phyloP scores from a whole-genome alignment of 23 red algal species.

The Gracilaria vermiculophylla region DNA sequence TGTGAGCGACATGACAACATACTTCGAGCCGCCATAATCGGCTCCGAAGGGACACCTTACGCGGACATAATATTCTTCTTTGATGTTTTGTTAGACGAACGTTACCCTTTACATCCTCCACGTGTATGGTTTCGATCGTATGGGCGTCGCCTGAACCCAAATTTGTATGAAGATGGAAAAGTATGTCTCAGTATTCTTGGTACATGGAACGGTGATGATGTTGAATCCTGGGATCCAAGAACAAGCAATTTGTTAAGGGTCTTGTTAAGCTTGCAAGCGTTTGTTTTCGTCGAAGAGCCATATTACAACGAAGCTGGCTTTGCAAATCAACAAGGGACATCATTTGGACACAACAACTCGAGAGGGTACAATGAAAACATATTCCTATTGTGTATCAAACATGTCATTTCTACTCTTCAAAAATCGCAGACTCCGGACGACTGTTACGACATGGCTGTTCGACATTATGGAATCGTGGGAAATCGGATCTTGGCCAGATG shows the following conservation, averaged over 20 bases:
- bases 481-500: constrained; percentile 23
- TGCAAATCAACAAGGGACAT: constrained; percentile 38
- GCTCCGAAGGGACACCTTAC: constrained; percentile 75
- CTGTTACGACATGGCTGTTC: constrained; percentile 33
- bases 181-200: constrained; percentile 81
- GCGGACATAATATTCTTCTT: constrained; percentile 79
- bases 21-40: constrained; percentile 63
- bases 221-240: constrained; percentile 72
- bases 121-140: constrained; percentile 59
- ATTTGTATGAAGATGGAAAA: constrained; percentile 80
- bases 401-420: constrained; percentile 36
- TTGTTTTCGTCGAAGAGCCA: constrained; percentile 78
- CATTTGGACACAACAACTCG: constrained; percentile 61
- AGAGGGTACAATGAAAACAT: constrained; percentile 74
- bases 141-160: constrained; percentile 77
- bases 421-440: constrained; percentile 14
- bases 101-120: constrained; percentile 73
- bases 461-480: constrained; percentile 23
- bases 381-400: constrained; percentile 58
- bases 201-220: constrained; percentile 83
- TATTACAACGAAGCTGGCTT: constrained; percentile 86
- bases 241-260: constrained; percentile 72
- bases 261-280: constrained; percentile 66
- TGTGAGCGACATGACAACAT: constrained; percentile 50
- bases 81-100: constrained; percentile 58